phyloP scores from a whole-genome alignment of 2,329 filamentous ascomycete genomes.

The Thelonectria blattea region DNA sequence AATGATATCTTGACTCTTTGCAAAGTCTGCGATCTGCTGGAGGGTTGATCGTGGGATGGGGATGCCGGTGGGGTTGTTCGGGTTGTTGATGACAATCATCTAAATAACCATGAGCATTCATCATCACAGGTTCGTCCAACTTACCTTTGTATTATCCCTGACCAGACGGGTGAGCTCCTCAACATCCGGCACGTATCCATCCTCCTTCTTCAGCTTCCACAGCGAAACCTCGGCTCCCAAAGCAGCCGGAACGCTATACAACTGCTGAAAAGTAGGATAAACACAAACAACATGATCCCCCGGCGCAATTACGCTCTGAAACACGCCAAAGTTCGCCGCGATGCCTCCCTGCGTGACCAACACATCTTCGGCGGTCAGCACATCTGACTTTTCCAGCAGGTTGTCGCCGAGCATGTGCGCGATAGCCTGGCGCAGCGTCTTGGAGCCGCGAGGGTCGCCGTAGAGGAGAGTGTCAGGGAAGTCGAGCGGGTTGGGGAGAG shows the following conservation, averaged over 20 bases:
- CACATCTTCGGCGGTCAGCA: background rate
- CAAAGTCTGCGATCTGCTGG: constrained; percentile 11
- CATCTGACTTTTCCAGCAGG: background rate
- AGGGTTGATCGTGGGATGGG: constrained; percentile 7
- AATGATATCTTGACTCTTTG: constrained; percentile 8
- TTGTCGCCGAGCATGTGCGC: background rate
- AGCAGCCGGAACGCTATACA: background rate
- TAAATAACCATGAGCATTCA: background rate
- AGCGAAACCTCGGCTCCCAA: constrained; percentile 11
- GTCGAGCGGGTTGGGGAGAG: background rate
- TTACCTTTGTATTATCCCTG: constrained; percentile 9
- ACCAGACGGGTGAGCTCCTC: background rate
- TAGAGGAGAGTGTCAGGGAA: constrained; percentile 1
- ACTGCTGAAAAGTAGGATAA: constrained; percentile 10
- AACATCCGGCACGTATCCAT: background rate
- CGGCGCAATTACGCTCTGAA: background rate
- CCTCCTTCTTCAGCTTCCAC: constrained; percentile 4
- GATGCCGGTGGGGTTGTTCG: constrained; percentile 15
- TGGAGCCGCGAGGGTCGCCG: constrained; percentile 5
- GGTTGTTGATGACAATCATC: constrained; percentile 22
- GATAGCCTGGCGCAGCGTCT: background rate
- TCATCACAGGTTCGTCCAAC: no score
- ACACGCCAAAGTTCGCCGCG: constrained; percentile 1
- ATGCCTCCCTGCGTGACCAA: constrained; percentile 11
- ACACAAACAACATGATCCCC: constrained; percentile 10